Evolutionary conservation across 1,284 basidiomycete species (phyloP).

Genomic region (Sporisorium exsertum): DNA sequence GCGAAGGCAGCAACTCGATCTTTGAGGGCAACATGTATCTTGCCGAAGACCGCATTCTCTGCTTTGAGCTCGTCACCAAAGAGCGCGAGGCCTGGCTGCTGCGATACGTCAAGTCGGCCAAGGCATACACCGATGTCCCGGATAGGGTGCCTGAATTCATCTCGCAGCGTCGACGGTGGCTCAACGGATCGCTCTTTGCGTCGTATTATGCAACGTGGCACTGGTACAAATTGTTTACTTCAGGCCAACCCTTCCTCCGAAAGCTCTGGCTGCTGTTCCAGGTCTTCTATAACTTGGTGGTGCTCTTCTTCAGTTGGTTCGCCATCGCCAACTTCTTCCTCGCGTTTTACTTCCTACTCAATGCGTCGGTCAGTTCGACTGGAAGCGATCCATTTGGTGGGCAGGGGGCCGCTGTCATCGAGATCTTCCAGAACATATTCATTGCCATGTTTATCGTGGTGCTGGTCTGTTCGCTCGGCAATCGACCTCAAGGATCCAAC

Average conservation of each 20-base stretch:
- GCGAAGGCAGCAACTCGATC: conserved; percentile 56
- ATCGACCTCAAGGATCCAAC: conserved; percentile 64
- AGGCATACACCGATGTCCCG: conserved; percentile 67
- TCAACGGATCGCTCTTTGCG: conserved; percentile 66
- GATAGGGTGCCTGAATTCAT: conserved; percentile 65
- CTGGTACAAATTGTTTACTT: conserved; percentile 64
- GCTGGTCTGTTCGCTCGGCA: conserved; percentile 66
- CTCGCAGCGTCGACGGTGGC: conserved; percentile 65
- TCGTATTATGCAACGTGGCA: conserved; percentile 63
- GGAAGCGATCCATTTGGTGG: conserved; percentile 47
- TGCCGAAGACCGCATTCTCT: conserved; percentile 66
- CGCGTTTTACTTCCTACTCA: conserved; percentile 64
- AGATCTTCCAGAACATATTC: conserved; percentile 63
- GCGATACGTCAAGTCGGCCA: conserved; percentile 65
- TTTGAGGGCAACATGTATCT: conserved; percentile 67
- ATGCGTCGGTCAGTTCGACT: conserved; percentile 31
- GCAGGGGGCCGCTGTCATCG: conserved; percentile 58
- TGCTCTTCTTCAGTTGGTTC: conserved; percentile 66
- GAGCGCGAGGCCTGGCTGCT: conserved; percentile 70
- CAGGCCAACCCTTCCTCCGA: conserved; percentile 56
- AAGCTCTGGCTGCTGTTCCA: conserved; percentile 65
- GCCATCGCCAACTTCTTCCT: conserved; percentile 61
- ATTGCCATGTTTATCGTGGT: conserved; percentile 67
- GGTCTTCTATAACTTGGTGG: conserved; percentile 62
- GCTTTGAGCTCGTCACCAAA: conserved; percentile 66